These are phyloP conservation scores for Fusarium buxicola DNA, from an alignment of 2,329 filamentous ascomycete species.

Conservation along the genomic window DNA sequence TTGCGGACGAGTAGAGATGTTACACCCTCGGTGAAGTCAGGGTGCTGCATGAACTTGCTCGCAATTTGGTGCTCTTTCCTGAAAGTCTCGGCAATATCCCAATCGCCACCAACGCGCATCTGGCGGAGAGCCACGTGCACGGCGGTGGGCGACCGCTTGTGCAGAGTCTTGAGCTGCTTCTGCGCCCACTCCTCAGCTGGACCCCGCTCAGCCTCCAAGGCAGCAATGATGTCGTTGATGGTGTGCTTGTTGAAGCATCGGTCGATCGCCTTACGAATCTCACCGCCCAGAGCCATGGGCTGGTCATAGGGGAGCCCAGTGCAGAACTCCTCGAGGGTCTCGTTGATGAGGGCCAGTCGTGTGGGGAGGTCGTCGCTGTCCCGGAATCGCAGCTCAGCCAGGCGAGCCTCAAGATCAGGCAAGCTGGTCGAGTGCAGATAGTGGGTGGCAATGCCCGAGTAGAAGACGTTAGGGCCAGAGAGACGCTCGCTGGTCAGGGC, in stretches of 20 bases:
- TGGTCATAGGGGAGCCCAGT: conserved; percentile 85
- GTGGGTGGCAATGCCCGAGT: conserved; percentile 92
- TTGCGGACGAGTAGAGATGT: conserved; percentile 81
- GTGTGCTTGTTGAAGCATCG: conserved; percentile 78
- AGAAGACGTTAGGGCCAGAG: conserved; percentile 86
- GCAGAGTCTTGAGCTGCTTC: conserved; percentile 79
- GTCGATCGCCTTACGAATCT: conserved; percentile 84
- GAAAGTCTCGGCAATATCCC: conserved; percentile 89
- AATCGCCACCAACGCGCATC: conserved; percentile 79
- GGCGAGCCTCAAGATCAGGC: conserved; percentile 81
- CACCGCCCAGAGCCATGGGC: conserved; percentile 74
- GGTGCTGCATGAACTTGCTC: conserved; percentile 87
- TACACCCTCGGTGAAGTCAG: conserved; percentile 94
- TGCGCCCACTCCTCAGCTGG: conserved; percentile 78
- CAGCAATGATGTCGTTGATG: conserved; percentile 76
- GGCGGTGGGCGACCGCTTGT: conserved; percentile 84
- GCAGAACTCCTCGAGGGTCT: conserved; percentile 90
- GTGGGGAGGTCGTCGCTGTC: conserved; percentile 75
- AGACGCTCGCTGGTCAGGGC: conserved; percentile 89
- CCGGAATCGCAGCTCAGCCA: conserved; percentile 89
- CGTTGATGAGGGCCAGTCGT: conserved; percentile 80
- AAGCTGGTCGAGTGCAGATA: conserved; percentile 93
- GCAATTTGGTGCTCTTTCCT: conserved; percentile 87
- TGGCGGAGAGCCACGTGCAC: conserved; percentile 87
- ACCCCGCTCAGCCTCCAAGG: conserved; percentile 67